Evolutionary conservation across 2,329 filamentous ascomycete genomes (phyloP).

Genomic region (Calonectria crousiana): DNA sequence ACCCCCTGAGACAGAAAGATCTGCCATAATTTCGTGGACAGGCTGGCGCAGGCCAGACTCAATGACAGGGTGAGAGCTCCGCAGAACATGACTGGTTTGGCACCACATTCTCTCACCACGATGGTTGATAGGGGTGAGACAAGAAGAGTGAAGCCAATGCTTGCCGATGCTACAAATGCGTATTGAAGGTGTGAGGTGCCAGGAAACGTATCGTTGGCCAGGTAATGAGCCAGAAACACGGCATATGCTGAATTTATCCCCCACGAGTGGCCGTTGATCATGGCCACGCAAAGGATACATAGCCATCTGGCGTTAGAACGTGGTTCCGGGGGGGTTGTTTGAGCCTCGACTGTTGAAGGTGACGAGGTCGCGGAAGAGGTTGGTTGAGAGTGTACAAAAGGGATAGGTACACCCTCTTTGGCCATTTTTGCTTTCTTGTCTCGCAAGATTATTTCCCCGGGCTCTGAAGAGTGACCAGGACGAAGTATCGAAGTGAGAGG

Average conservation of each 20-base stretch:
- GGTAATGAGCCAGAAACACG: constrained; percentile 69
- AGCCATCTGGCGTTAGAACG: constrained; percentile 71
- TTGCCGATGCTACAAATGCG: constrained; percentile 75
- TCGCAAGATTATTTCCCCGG: not conserved
- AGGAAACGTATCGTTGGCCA: constrained; percentile 70
- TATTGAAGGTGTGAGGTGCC: constrained; percentile 75
- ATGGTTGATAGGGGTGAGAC: constrained; percentile 76
- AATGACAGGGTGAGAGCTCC: constrained; percentile 74
- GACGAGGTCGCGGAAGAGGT: not conserved
- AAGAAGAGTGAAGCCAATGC: constrained; percentile 65
- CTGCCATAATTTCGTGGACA: constrained; percentile 78
- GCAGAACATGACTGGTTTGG: constrained; percentile 71
- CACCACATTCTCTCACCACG: constrained; percentile 71
- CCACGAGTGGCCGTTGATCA: constrained; percentile 80
- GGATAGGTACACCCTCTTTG: not conserved
- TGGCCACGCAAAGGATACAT: constrained; percentile 50
- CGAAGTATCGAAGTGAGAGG: not conserved
- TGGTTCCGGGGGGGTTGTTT: constrained; percentile 44
- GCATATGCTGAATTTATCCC: constrained; percentile 70
- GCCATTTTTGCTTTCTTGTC: not conserved
- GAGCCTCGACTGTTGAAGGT: not conserved
- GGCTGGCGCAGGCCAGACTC: constrained; percentile 78
- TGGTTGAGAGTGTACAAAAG: not conserved
- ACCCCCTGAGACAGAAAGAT: constrained; percentile 81
- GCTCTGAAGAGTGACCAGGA: not conserved